Conservation (phyloP, 176 grass and related monocot genomes). For the Typha latifolia region DNA sequence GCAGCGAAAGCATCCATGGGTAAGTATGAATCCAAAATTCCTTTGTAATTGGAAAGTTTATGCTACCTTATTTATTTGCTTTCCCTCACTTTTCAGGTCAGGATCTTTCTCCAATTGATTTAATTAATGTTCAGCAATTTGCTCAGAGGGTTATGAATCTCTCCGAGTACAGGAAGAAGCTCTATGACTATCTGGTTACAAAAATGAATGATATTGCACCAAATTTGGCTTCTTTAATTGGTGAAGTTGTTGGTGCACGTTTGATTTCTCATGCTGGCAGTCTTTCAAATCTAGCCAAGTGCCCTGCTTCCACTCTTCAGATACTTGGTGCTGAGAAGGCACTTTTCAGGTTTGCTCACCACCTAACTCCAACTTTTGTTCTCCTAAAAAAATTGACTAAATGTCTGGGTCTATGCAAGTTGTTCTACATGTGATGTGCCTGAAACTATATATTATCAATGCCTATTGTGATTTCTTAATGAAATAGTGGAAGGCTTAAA, state of each 20-base stretch:
- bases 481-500: not conserved
- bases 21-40: constrained; percentile 5
- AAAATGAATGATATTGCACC: constrained; percentile 98
- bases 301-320: constrained; percentile 81
- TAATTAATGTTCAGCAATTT: constrained; percentile 89
- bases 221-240: constrained; percentile 77
- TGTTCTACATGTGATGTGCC: not conserved
- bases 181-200: constrained; percentile 95
- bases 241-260: constrained; percentile 84
- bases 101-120: constrained; percentile 79
- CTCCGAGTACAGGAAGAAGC: constrained; percentile 81
- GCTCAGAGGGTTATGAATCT: constrained; percentile 84
- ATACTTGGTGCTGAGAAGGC: constrained; percentile 98
- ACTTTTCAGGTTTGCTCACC: constrained; percentile 58
- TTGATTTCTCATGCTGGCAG: constrained; percentile 96
- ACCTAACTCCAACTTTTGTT: not conserved
- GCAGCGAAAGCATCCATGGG: constrained; percentile 93
- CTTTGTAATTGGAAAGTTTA: not conserved
- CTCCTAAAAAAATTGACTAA: not conserved
- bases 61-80: not conserved
- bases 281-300: constrained; percentile 97
- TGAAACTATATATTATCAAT: no score
- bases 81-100: constrained; percentile 52
- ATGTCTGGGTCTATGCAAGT: not conserved
- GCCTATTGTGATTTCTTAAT: no score